These are phyloP conservation scores for Sambucus nigra DNA, from an alignment of 129 eudicot genomes.

Conservation along the genomic window DNA sequence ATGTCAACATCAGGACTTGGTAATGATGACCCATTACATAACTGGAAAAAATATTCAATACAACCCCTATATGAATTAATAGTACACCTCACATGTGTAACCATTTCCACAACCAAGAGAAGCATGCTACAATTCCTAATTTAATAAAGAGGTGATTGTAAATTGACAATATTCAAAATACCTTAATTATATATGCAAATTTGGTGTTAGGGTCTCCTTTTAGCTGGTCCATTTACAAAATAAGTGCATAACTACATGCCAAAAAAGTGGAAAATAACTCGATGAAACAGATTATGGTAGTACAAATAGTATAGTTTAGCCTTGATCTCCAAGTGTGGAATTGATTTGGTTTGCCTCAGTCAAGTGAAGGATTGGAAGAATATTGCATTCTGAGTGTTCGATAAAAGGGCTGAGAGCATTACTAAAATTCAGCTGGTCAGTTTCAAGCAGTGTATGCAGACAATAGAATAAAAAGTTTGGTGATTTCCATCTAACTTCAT, in stretches of 20 bases:
- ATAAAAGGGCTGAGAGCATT: too few relatives aligned
- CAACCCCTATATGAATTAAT: background rate
- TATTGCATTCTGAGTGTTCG: too few relatives aligned
- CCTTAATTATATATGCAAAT: conserved; percentile 83
- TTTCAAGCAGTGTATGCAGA: too few relatives aligned
- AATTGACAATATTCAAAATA: conserved; percentile 16
- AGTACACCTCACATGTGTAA: background rate
- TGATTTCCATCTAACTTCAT: too few relatives aligned
- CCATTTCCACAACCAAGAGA: background rate
- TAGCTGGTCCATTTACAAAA: conserved; percentile 83
- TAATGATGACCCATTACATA: background rate
- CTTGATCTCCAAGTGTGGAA: too few relatives aligned
- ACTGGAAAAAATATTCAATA: background rate
- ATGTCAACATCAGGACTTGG: conserved; percentile 8
- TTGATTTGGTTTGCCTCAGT: too few relatives aligned
- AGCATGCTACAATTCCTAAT: background rate
- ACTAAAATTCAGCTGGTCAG: too few relatives aligned
- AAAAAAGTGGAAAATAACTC: conserved; percentile 37
- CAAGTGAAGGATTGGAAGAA: too few relatives aligned
- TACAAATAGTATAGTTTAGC: too few relatives aligned
- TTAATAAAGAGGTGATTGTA: background rate
- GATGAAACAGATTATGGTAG: conserved; percentile 11
- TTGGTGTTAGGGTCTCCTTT: conserved; percentile 49
- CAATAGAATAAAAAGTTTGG: too few relatives aligned
- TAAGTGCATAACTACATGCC: conserved; percentile 58